These are phyloP conservation scores for Collybia sp. DNA, from an alignment of 768 basidiomycete genomes.

Conservation along the genomic window DNA sequence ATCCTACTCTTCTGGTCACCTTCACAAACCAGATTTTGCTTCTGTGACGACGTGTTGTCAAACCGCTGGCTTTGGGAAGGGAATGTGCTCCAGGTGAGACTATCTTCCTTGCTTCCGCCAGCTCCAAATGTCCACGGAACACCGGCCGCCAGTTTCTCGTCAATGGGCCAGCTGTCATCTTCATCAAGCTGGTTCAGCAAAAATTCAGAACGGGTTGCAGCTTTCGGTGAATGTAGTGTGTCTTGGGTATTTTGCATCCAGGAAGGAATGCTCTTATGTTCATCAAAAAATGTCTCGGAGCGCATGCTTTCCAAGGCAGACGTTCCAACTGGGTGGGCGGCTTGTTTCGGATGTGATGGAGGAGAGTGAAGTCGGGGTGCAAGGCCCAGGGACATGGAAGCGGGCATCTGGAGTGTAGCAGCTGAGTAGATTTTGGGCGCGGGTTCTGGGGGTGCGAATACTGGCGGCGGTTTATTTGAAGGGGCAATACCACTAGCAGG, in stretches of 20 bases:
- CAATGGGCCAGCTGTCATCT: slow-evolving; percentile 75
- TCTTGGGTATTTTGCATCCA: slow-evolving; percentile 65
- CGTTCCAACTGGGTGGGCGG: slow-evolving; percentile 39
- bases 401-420: slow-evolving; percentile 36
- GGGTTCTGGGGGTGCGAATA: slow-evolving; percentile 43
- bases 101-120: slow-evolving; percentile 53
- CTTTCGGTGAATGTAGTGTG: slow-evolving; percentile 39
- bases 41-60: slow-evolving; percentile 29
- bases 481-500: slow-evolving; percentile 27
- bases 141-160: slow-evolving; percentile 53
- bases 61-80: slow-evolving; percentile 53
- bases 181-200: slow-evolving; percentile 37
- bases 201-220: slow-evolving; percentile 22
- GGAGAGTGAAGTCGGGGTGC: slow-evolving; percentile 26
- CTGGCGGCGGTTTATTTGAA: slow-evolving; percentile 45
- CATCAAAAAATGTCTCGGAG: slow-evolving; percentile 51
- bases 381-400: slow-evolving; percentile 42
- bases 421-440: slow-evolving; percentile 23
- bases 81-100: slow-evolving; percentile 70
- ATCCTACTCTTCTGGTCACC: slow-evolving; percentile 4
- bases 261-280: slow-evolving; percentile 36
- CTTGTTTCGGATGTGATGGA: slow-evolving; percentile 14
- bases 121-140: slow-evolving; percentile 61
- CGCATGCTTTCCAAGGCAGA: slow-evolving; percentile 48
- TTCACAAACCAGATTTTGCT: slow-evolving; percentile 11